Percentiles rank a stretch among this genome's conserved stretches.
phyloP scores from a whole-genome alignment of 495 filamentous ascomycete species.

The Sordaria brevicollis region DNA sequence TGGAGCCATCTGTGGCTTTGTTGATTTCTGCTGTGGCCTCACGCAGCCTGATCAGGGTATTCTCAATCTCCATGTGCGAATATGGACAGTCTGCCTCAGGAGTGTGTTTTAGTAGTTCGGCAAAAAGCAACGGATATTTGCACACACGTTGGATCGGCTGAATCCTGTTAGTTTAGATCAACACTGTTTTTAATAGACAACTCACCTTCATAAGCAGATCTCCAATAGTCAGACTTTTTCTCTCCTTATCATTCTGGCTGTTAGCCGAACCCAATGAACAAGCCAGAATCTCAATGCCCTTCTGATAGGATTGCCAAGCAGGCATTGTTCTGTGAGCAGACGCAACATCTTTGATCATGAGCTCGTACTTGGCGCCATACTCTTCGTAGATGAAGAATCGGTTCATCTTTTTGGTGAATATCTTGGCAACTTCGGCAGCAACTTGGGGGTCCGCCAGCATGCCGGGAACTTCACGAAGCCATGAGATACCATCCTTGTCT shows the following conservation, averaged over 20 bases:
- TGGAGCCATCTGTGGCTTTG: constrained; percentile 54
- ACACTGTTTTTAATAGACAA: background rate
- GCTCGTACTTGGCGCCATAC: constrained; percentile 77
- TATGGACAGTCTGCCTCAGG: constrained; percentile 74
- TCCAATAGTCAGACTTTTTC: constrained; percentile 65
- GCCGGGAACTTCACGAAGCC: constrained; percentile 36
- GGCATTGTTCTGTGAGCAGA: constrained; percentile 56
- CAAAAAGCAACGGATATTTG: constrained; percentile 83
- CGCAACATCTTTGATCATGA: constrained; percentile 68
- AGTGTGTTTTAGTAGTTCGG: constrained; percentile 70
- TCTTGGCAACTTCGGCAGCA: constrained; percentile 62
- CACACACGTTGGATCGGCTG: constrained; percentile 91
- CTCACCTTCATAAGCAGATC: constrained; percentile 87
- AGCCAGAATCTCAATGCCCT: constrained; percentile 77
- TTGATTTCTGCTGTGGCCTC: constrained; percentile 68
- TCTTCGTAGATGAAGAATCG: constrained; percentile 81
- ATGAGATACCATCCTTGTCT: constrained; percentile 27
- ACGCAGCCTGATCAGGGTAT: constrained; percentile 59
- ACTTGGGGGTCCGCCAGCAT: constrained; percentile 59
- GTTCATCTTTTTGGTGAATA: constrained; percentile 69
- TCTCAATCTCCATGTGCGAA: constrained; percentile 67
- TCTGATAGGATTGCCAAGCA: constrained; percentile 72
- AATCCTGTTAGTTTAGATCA: constrained; percentile 9
- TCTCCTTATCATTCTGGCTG: constrained; percentile 48
- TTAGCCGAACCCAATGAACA: constrained; percentile 64